phyloP scores from a whole-genome alignment of 352 stramenopile species.

The Phytophthora sp. region DNA sequence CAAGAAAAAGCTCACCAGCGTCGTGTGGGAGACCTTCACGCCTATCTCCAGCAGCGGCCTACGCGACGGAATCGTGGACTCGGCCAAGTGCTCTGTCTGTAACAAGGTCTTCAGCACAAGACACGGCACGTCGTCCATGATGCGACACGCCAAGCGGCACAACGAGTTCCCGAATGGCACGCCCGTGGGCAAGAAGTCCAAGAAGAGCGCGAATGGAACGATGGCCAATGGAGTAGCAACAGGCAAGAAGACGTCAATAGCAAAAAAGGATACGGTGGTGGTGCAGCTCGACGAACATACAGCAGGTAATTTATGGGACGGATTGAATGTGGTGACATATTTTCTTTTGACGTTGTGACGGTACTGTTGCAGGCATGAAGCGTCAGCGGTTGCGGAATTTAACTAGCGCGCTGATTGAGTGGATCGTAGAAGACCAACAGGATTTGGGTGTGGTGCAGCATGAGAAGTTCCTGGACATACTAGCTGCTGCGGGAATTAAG shows the following conservation, averaged over 20 bases:
- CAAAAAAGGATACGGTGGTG: conserved; percentile 54
- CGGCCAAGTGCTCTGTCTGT: conserved; percentile 77
- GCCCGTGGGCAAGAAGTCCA: conserved; percentile 53
- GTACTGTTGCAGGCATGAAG: conserved; percentile 54
- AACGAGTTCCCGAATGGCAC: conserved; percentile 69
- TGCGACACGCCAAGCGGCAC: conserved; percentile 82
- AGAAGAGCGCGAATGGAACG: conserved; percentile 48
- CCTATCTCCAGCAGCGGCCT: conserved; percentile 67
- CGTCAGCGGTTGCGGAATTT: conserved; percentile 71
- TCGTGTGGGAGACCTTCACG: conserved; percentile 86
- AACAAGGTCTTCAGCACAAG: conserved; percentile 81
- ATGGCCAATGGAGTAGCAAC: conserved; percentile 24
- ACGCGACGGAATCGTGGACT: conserved; percentile 73
- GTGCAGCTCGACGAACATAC: conserved; percentile 64
- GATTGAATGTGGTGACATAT: not conserved
- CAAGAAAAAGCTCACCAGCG: conserved; percentile 86
- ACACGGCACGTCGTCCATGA: conserved; percentile 86
- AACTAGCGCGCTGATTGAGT: conserved; percentile 67
- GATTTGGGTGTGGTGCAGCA: conserved; percentile 67
- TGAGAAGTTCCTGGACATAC: conserved; percentile 76
- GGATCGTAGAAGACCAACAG: conserved; percentile 77
- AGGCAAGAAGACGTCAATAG: conserved; percentile 50
- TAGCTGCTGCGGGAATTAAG: conserved; percentile 55
- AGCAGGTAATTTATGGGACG: conserved; percentile 52
- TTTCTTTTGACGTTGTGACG: conserved; percentile 12